Evolutionary conservation across 2,329 filamentous ascomycete species (phyloP).

Genomic region (Fusarium sp.): DNA sequence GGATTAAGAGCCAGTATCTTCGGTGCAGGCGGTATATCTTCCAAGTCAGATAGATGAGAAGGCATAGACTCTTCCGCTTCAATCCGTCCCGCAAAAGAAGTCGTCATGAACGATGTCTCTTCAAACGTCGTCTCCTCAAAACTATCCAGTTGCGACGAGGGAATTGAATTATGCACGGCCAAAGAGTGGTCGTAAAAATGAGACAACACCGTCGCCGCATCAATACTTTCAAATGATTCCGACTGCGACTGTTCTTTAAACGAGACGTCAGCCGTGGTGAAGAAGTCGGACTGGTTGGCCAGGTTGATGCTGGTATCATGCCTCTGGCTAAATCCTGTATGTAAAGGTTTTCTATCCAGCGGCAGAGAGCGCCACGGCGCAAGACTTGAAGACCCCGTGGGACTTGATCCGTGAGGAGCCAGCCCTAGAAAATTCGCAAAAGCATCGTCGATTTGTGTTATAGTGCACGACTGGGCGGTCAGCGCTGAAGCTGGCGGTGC

Average conservation of each 20-base stretch:
- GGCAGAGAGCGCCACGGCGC: constrained; percentile 69
- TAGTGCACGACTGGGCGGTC: constrained; percentile 49
- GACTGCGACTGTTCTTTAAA: constrained; percentile 43
- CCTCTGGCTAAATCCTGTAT: constrained; percentile 66
- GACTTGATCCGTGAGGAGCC: not conserved
- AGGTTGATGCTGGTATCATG: constrained; percentile 56
- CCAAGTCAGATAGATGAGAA: constrained; percentile 66
- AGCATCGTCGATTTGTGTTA: constrained; percentile 46
- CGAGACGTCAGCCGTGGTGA: constrained; percentile 61
- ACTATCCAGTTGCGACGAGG: constrained; percentile 70
- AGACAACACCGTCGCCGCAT: constrained; percentile 60
- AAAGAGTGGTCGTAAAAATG: constrained; percentile 86
- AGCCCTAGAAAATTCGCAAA: constrained; percentile 49
- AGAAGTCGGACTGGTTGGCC: constrained; percentile 59
- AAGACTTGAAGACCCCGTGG: constrained; percentile 51
- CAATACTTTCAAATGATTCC: constrained; percentile 50
- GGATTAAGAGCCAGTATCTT: constrained; percentile 77
- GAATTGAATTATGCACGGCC: constrained; percentile 74
- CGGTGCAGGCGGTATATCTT: constrained; percentile 75
- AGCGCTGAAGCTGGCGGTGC: constrained; percentile 52
- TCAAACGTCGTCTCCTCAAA: constrained; percentile 46
- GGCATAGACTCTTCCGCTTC: constrained; percentile 45
- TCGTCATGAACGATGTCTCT: constrained; percentile 57
- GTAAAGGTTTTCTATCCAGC: constrained; percentile 60
- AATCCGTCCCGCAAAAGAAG: constrained; percentile 51